Conservation (phyloP, 148 eudicot genomes). For the Amaranthus palmeri region DNA sequence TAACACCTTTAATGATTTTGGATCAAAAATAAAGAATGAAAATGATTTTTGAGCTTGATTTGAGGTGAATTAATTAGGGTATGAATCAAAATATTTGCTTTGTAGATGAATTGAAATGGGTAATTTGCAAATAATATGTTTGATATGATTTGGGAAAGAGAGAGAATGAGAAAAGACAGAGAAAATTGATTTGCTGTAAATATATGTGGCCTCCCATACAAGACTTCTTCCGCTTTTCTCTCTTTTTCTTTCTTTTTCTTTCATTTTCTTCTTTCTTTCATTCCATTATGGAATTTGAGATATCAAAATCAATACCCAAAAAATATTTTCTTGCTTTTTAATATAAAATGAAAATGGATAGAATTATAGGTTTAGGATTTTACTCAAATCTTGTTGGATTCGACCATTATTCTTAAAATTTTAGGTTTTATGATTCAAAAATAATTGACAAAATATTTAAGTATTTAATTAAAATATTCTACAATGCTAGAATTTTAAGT, state of each 20-base stretch:
- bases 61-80: constrained; percentile 19
- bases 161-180: neutral
- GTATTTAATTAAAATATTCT: too few relatives aligned
- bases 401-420: too few relatives aligned
- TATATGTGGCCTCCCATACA: constrained; percentile 41
- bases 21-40: neutral
- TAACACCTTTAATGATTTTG: neutral
- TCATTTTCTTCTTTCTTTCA: constrained; percentile 11
- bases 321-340: neutral
- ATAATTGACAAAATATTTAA: too few relatives aligned
- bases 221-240: constrained; percentile 49
- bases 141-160: constrained; percentile 17
- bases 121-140: constrained; percentile 6
- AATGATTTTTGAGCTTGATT: neutral
- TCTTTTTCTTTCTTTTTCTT: constrained; percentile 22
- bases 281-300: constrained; percentile 13
- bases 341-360: neutral
- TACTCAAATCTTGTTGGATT: too few relatives aligned
- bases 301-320: neutral
- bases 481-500: too few relatives aligned
- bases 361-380: neutral
- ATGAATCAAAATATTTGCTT: constrained; percentile 18
- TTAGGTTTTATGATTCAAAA: too few relatives aligned
- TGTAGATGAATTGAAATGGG: constrained; percentile 16
- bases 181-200: constrained; percentile 5